These are phyloP conservation scores for Pseudoscleropodium purum DNA, from an alignment of 225 moss, liverwort and hornwort genomes.

Conservation along the genomic window DNA sequence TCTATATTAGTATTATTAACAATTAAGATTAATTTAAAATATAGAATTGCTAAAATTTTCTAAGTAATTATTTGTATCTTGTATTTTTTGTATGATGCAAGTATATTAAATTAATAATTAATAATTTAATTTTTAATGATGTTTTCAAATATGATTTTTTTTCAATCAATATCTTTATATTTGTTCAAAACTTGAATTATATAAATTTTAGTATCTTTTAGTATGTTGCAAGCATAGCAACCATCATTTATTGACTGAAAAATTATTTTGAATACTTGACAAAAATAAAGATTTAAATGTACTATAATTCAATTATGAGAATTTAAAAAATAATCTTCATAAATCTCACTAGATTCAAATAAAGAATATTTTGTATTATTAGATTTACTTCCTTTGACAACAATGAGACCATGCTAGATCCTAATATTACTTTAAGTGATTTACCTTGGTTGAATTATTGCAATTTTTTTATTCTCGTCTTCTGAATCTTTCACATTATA, in stretches of 20 bases:
- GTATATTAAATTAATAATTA: too few species aligned
- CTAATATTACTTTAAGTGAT: not conserved
- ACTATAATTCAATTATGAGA: not conserved
- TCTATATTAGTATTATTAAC: not conserved
- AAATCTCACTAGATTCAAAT: too few species aligned
- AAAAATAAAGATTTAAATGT: not conserved
- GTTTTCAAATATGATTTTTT: not conserved
- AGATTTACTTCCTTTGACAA: fast-evolving
- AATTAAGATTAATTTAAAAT: not conserved
- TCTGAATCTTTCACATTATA: constrained; percentile 27
- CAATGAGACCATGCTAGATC: not conserved
- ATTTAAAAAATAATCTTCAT: not conserved
- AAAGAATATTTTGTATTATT: not conserved
- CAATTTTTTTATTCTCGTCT: constrained; percentile 49
- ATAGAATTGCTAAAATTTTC: not conserved
- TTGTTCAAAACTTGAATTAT: not conserved
- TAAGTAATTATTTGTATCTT: not conserved
- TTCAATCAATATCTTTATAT: too few species aligned
- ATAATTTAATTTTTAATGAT: not conserved
- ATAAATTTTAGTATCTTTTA: not conserved
- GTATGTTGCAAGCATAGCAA: fast-evolving
- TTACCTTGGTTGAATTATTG: constrained; percentile 38
- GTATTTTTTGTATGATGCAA: not conserved
- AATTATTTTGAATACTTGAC: not conserved
- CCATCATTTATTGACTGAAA: not conserved